Evolutionary conservation across 805 yeast species (phyloP), one percentile per base, ranked within the genome.

Genomic region (Starmera pachycereana): DNA sequence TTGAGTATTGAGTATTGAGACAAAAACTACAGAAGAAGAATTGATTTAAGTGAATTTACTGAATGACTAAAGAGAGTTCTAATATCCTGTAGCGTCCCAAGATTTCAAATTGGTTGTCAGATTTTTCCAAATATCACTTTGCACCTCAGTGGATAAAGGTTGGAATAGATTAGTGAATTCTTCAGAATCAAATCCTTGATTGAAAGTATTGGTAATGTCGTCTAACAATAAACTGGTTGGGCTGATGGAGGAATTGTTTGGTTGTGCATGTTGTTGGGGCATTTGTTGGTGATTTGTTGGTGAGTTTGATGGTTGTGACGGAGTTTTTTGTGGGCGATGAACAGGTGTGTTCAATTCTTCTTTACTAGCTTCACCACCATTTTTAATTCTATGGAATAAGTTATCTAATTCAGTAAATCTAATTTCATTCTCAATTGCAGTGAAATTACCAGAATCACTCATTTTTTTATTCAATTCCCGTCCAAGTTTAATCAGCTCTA

Each of bases 381-480:
- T 22, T 8, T 22, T 22, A 22, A 22, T 22, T 22, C 27, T 22
- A 22, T 22, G 27, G 27, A 50, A 48, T 13, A 51, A 16, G 2
- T 46, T 39, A 38, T 53, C 60, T 19, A 57, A 32, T 32, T 55
- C 62, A 30, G 41, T 47, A 11, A 58, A 39, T 16, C 55, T 43
- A 11, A 47, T 48, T 37, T 57, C 60, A 30, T 58, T 58, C 32
- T 57, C 62, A 19, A 51, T 43, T 1, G 62, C 62, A 2, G 60
- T 55, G 36, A 55, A 56, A 42, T 58, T 58, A 1, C 62, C 62
- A 1, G 56, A 46, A 13, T 45, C 47, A 33, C 55, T 48, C 60
- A 58, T 54, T 12, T 49, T 42, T 38, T 43, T 45, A 39, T 53
- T 55, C 32, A 56, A 29, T 6, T 40, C 42, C 12, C 60, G 35